phyloP scores from a whole-genome alignment of 1,139 yeast species.

The Sugiyamaella japonica region DNA sequence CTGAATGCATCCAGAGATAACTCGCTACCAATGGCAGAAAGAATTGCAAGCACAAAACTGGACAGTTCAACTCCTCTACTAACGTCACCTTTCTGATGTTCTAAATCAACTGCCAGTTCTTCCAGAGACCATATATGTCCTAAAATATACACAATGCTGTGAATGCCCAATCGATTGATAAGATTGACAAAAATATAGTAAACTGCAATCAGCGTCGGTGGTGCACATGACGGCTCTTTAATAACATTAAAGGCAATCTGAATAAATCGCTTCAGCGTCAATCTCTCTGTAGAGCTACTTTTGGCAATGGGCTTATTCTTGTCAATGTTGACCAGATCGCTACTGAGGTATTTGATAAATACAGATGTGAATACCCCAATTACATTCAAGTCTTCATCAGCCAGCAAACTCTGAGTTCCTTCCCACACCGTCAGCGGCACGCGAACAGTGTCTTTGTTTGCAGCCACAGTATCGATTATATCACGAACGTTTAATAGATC shows the following conservation, averaged over 20 bases:
- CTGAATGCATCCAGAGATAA: conserved; percentile 24
- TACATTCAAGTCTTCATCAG: conserved; percentile 32
- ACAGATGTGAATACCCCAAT: conserved; percentile 33
- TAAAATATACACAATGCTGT: conserved; percentile 25
- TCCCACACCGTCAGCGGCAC: conserved; percentile 38
- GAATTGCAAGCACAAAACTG: conserved; percentile 28
- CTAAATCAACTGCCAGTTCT: conserved; percentile 20
- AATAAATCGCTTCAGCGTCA: conserved; percentile 30
- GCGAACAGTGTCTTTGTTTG: conserved; percentile 19
- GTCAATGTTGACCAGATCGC: conserved; percentile 23
- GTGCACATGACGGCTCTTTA: conserved; percentile 20
- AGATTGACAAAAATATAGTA: conserved; percentile 27
- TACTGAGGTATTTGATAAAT: conserved; percentile 31
- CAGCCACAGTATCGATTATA: conserved; percentile 23
- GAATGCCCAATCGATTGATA: conserved; percentile 25
- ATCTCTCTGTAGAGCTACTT: conserved; percentile 25
- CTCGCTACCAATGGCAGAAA: conserved; percentile 28
- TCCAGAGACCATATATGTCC: conserved; percentile 28
- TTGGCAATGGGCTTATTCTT: conserved; percentile 14
- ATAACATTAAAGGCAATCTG: conserved; percentile 25
- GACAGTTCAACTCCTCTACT: conserved; percentile 27
- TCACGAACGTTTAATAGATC: conserved; percentile 32
- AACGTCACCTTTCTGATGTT: neutral
- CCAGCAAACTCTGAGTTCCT: conserved; percentile 38
- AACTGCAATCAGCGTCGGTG: conserved; percentile 24